phyloP scores from a whole-genome alignment of 257 asterid genomes.

The Solanum tacnaense region DNA sequence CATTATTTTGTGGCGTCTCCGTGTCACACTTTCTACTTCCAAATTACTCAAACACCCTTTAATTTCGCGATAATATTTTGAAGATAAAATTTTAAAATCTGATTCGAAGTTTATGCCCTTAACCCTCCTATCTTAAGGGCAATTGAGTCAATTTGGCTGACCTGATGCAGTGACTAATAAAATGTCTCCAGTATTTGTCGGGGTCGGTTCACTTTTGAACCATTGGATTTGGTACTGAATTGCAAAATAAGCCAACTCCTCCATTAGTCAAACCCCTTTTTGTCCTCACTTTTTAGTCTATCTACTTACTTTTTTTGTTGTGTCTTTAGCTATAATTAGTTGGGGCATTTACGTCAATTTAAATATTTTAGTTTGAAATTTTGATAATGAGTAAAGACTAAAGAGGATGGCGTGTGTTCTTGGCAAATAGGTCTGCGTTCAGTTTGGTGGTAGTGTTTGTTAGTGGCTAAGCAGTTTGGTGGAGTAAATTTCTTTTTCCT shows the following conservation, averaged over 20 bases:
- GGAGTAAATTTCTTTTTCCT: neutral
- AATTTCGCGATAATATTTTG: neutral
- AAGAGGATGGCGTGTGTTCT: conserved; percentile 42
- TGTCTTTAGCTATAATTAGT: neutral
- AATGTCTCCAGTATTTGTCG: conserved; percentile 3
- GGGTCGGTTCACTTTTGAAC: neutral
- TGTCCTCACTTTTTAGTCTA: conserved; percentile 3
- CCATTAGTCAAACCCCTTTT: neutral
- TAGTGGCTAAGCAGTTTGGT: conserved; percentile 24
- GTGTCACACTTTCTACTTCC: conserved; percentile 3
- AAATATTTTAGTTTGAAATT: neutral
- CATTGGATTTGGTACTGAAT: conserved; percentile 1
- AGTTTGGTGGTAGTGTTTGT: conserved; percentile 46
- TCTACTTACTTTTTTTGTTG: neutral
- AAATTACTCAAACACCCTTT: conserved; percentile 16
- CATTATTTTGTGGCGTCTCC: conserved; percentile 15
- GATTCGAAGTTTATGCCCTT: neutral
- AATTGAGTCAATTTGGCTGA: conserved; percentile 1
- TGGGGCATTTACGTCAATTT: neutral
- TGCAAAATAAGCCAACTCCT: neutral
- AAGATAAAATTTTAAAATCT: neutral
- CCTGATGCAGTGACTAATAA: neutral
- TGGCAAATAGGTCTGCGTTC: conserved; percentile 39
- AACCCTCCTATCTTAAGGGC: neutral
- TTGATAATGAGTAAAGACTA: conserved; percentile 7